Percentiles rank a stretch among this genome's conserved stretches.
Conservation (phyloP, 208 protist species). For the Wallacemonas sp. region DNA sequence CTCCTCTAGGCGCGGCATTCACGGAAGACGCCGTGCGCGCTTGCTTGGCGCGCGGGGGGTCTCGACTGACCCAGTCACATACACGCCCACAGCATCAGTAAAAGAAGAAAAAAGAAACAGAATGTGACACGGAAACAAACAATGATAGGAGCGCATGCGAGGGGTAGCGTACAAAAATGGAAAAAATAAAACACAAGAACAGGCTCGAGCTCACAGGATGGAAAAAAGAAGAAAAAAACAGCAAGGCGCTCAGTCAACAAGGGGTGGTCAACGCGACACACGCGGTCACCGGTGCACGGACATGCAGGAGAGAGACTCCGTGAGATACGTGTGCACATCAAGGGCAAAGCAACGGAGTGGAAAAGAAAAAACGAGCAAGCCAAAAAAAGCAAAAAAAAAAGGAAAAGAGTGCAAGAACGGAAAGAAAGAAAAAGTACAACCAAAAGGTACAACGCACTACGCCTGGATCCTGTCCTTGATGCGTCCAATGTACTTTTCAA, state of each 20-base stretch:
- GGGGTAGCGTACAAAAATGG: constrained; percentile 17
- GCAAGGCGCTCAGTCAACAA: background rate
- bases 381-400: constrained; percentile 6
- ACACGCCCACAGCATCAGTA: too few species aligned
- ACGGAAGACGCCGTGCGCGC: too few species aligned
- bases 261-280: too few species aligned
- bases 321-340: too few species aligned
- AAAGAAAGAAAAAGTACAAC: constrained; percentile 8
- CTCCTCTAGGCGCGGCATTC: too few species aligned
- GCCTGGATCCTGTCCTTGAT: constrained; percentile 42
- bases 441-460: background rate
- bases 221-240: constrained; percentile 11
- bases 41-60: too few species aligned
- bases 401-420: constrained; percentile 7
- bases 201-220: background rate
- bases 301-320: too few species aligned
- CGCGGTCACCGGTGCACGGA: too few species aligned
- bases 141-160: constrained; percentile 7
- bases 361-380: constrained; percentile 4
- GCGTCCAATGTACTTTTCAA: constrained; percentile 68
- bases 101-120: constrained; percentile 28
- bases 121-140: constrained; percentile 6
- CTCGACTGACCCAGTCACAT: too few species aligned
- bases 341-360: too few species aligned
- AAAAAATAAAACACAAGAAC: constrained; percentile 11